Conservation (phyloP, 352 stramenopile species). For the Globisporangium cystogenes region DNA sequence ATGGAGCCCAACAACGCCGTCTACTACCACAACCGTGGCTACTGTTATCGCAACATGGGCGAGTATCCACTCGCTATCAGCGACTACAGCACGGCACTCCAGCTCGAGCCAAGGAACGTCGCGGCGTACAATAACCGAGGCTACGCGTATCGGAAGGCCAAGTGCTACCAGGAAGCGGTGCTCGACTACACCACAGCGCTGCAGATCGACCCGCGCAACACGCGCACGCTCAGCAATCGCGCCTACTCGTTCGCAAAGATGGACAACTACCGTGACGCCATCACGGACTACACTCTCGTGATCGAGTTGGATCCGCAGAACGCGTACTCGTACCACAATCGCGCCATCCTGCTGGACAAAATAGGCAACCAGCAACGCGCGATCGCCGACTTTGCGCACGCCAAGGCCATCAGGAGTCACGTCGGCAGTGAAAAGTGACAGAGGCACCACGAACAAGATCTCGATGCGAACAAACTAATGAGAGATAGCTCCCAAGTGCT, state of each 20-base stretch:
- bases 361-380: conserved; percentile 38
- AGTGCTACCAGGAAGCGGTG: conserved; percentile 58
- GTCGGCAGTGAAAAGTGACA: not conserved
- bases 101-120: conserved; percentile 61
- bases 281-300: conserved; percentile 77
- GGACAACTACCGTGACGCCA: conserved; percentile 48
- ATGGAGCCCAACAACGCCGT: conserved; percentile 71
- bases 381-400: conserved; percentile 32
- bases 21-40: conserved; percentile 84
- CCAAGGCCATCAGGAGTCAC: conserved; percentile 5
- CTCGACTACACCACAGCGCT: conserved; percentile 74
- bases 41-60: conserved; percentile 80
- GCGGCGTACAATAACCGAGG: conserved; percentile 83
- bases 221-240: conserved; percentile 79
- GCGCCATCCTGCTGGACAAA: conserved; percentile 75
- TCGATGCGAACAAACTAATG: not conserved
- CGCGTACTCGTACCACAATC: conserved; percentile 82
- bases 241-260: conserved; percentile 85
- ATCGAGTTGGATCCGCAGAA: conserved; percentile 65
- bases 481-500: not conserved
- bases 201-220: conserved; percentile 65
- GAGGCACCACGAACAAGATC: too few species aligned
- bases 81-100: conserved; percentile 63
- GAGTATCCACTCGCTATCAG: conserved; percentile 56
- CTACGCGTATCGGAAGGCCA: conserved; percentile 76